A percentile compares a stretch with the other conserved stretches of the same genome.
Conservation (phyloP, 257 asterid genomes). For the Solanum ossicruentum region DNA sequence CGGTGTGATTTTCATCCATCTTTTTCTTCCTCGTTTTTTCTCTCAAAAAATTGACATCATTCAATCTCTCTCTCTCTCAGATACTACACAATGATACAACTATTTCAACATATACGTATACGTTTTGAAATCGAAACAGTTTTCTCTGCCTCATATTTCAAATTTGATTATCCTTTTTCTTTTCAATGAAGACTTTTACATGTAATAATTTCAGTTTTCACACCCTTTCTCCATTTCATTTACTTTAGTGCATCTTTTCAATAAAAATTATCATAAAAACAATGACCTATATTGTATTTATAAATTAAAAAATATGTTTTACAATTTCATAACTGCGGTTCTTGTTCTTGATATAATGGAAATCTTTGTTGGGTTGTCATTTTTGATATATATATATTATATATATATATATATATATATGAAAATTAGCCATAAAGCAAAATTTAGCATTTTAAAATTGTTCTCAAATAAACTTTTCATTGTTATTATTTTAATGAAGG, state of each 20-base stretch:
- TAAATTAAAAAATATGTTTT: no score
- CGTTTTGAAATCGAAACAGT: background rate
- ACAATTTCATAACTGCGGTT: no score
- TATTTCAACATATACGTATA: background rate
- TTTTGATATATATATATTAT: no score
- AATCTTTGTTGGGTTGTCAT: no score
- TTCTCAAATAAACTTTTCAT: background rate
- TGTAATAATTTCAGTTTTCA: background rate
- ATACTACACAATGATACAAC: background rate
- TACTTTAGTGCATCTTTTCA: background rate
- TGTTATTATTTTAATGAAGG: no score
- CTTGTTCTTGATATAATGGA: no score
- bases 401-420: no score
- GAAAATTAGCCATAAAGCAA: no score
- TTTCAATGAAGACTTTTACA: background rate
- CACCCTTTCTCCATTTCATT: background rate
- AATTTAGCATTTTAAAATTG: background rate
- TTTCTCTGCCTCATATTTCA: background rate
- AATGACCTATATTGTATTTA: background rate
- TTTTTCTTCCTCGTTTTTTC: no score
- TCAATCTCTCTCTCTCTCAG: background rate
- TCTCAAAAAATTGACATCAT: background rate
- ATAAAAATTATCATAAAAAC: background rate
- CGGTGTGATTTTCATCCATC: background rate
- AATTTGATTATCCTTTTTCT: background rate